A percentile compares a stretch with the other conserved stretches of the same genome.
phyloP scores from a whole-genome alignment of 2,329 filamentous ascomycete genomes.

The Penicillium concentricum region DNA sequence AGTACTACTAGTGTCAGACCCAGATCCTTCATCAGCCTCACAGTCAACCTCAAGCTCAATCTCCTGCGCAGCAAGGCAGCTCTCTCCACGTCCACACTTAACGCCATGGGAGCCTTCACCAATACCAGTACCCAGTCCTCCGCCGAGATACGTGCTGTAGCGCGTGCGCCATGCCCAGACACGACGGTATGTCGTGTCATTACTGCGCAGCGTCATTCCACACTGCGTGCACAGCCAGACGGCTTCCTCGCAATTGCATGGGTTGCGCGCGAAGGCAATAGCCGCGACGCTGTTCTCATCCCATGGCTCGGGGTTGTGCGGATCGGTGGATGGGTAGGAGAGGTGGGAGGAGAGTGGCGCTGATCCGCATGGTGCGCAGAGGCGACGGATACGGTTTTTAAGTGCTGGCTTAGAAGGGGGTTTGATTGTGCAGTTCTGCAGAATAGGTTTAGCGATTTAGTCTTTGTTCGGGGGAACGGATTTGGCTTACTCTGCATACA shows the following conservation, averaged over 20 bases:
- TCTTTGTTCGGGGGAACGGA: conserved; percentile 5
- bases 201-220: conserved; percentile 63
- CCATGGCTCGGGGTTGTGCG: conserved; percentile 31
- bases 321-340: conserved; percentile 21
- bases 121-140: conserved; percentile 79
- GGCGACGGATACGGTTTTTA: conserved; percentile 72
- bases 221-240: conserved; percentile 88
- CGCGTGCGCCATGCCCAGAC: conserved; percentile 89
- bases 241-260: conserved; percentile 56
- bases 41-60: conserved; percentile 84
- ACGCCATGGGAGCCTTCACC: conserved; percentile 87
- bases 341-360: conserved; percentile 58
- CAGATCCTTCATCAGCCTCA: conserved; percentile 66
- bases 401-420: conserved; percentile 67
- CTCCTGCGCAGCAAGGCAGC: conserved; percentile 73
- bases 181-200: conserved; percentile 59
- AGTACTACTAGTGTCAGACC: conserved; percentile 19
- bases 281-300: conserved; percentile 28
- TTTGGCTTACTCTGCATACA: conserved; percentile 72
- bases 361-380: conserved; percentile 73
- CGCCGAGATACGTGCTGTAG: conserved; percentile 74
- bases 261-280: conserved; percentile 51
- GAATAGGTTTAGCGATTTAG: neutral
- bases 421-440: conserved; percentile 86
- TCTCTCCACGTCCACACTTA: conserved; percentile 74